Percentiles rank a stretch among this genome's conserved stretches.
Conservation (phyloP, 495 filamentous ascomycete species). For the Lasiosphaeria hispida region DNA sequence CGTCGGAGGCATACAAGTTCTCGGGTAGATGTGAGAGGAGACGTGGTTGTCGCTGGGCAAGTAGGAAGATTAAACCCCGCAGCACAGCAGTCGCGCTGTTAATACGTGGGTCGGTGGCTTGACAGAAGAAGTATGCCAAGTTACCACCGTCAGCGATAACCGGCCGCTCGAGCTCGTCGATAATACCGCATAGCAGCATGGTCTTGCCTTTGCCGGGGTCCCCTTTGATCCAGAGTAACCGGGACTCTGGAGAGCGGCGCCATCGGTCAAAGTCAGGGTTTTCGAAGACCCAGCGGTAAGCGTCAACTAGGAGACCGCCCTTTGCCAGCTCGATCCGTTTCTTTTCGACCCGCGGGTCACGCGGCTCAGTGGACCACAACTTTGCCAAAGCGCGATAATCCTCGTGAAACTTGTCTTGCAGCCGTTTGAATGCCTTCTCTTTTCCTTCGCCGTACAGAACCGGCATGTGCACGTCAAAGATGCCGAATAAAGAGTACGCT, state of each 20-base stretch:
- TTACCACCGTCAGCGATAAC: background rate
- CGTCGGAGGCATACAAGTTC: background rate
- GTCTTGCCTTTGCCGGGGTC: slow-evolving; percentile 37
- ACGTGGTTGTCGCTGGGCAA: slow-evolving; percentile 20
- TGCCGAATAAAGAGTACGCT: no score
- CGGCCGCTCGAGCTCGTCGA: slow-evolving; percentile 30
- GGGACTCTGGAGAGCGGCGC: slow-evolving; percentile 23
- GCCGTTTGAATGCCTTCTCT: no score
- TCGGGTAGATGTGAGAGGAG: no score
- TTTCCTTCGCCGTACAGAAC: no score
- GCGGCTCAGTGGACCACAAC: no score
- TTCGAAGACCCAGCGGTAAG: slow-evolving; percentile 43
- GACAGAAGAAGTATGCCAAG: slow-evolving; percentile 48
- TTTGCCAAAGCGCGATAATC: no score
- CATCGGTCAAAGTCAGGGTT: slow-evolving; percentile 36
- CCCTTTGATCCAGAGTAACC: slow-evolving; percentile 42
- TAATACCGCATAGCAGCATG: slow-evolving; percentile 43
- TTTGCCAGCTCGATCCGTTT: slow-evolving; percentile 38
- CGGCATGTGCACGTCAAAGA: no score
- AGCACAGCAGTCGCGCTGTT: slow-evolving; percentile 41
- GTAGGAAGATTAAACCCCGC: slow-evolving; percentile 40
- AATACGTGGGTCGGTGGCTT: slow-evolving; percentile 31
- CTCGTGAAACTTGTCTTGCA: no score
- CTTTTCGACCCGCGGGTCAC: slow-evolving; percentile 36
- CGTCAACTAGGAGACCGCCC: slow-evolving; percentile 39